A percentile compares a stretch with the other conserved stretches of the same genome.
These are phyloP conservation scores for Isabelozyma heimii DNA, from an alignment of 805 yeast species.

Conservation along the genomic window DNA sequence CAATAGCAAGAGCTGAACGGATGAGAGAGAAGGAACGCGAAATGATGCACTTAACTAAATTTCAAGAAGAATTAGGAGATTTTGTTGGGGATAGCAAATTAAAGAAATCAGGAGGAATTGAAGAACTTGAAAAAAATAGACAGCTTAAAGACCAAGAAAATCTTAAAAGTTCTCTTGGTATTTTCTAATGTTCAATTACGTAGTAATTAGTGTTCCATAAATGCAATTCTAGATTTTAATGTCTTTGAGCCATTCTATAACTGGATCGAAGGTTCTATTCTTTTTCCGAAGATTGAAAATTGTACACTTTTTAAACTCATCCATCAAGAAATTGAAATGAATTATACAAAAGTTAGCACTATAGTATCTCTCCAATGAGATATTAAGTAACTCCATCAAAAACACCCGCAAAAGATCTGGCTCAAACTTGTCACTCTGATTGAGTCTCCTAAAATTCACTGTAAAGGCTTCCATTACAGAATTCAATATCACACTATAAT, in stretches of 20 bases:
- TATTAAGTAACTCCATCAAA: conserved; percentile 9
- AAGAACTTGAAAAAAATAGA: conserved; percentile 74
- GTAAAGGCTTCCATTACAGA: background rate
- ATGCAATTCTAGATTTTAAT: background rate
- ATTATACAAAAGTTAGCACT: conserved; percentile 7
- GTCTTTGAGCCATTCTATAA: background rate
- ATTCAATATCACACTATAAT: background rate
- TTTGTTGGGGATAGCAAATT: conserved; percentile 78
- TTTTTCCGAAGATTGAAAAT: background rate
- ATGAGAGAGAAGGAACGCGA: conserved; percentile 69
- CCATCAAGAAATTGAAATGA: conserved; percentile 4
- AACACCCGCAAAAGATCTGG: conserved; percentile 11
- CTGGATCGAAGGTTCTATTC: background rate
- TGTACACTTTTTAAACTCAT: conserved; percentile 5
- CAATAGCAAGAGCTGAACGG: conserved; percentile 84
- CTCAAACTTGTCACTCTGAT: conserved; percentile 5
- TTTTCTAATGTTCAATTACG: conserved; percentile 11
- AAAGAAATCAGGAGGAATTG: conserved; percentile 85
- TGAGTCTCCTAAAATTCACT: background rate
- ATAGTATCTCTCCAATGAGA: conserved; percentile 1
- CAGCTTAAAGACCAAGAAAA: conserved; percentile 68
- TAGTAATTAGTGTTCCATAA: background rate
- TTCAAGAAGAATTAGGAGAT: conserved; percentile 80
- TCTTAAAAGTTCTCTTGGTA: conserved; percentile 46
- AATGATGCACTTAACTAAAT: conserved; percentile 55